Base-by-base conservation (phyloP, 805 yeast species). In the Wickerhamiella alocasiicola region DNA sequence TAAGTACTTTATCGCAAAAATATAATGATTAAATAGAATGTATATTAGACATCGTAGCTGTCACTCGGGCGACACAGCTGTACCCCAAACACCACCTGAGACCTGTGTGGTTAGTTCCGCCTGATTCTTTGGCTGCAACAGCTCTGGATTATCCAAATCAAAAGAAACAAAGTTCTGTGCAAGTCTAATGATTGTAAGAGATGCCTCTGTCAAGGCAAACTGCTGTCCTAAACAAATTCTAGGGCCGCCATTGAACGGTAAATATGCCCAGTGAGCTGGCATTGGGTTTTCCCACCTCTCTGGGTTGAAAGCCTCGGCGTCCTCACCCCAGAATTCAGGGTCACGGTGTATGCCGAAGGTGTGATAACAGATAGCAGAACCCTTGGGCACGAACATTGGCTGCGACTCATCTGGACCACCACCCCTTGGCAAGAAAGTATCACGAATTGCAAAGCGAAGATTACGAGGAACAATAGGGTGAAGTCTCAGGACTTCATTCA, bases 221-320 rank as follows among this genome's bases (percentile, higher is more conserved):
- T 66, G 70, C 52, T 67, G 71, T 33, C 71, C 72, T 39, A 66
- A 54, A 47, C 71, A 67, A 35, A 66, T 65, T 41, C 72, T 50
- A 15, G 71, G 71, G 11, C 72, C 72, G 32, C 71, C 72, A 45
- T 65, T 65, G 51, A 66, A 66, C 24, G 70, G 70, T 18, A 65
- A 51, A 48, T 62, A 65, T 12, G 61, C 59, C 68, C 69, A 66
- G 9, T 23, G 13, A 18, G n/a, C 15, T 4, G n/a, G 13, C 13
- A 3, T 18, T 6, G 50, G 46, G 13, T 23, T 25, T 5, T 23
- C 36, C 70, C 70, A 66, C 32, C 71, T 58, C 46, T 64, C 69
- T 6, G 71, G 71, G 20, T 51, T 51, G 49, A 58, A 66, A 17
- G 39, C 59, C 5, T 50, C 42, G 11, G 66, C 63, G 43, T 65